A percentile compares a stretch with the other conserved stretches of the same genome.
Evolutionary conservation across 2,329 filamentous ascomycete species (phyloP).

Genomic region (Aspergillus pseudotamarii): DNA sequence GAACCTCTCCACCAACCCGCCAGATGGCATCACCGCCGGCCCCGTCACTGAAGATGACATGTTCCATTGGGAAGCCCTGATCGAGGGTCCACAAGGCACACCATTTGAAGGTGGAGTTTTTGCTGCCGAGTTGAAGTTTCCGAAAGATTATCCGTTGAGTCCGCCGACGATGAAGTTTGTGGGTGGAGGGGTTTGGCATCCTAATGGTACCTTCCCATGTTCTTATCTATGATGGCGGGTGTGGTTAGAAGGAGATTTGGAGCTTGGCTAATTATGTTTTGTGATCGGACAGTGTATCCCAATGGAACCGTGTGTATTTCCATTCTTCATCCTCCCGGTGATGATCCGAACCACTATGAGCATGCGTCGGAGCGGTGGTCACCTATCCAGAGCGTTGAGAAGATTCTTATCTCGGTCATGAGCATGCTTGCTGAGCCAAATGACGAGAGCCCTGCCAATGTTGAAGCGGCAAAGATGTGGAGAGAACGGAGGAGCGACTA

Average conservation of each 20-base stretch:
- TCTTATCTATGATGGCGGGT: slow-evolving; percentile 2
- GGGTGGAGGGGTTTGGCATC: slow-evolving; percentile 86
- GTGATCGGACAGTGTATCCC: slow-evolving; percentile 69
- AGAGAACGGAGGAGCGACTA: slow-evolving; percentile 81
- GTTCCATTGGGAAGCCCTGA: slow-evolving; percentile 93
- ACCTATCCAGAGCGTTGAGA: slow-evolving; percentile 95
- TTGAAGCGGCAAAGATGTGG: slow-evolving; percentile 97
- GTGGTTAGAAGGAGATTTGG: neutral
- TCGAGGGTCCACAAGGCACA: slow-evolving; percentile 92
- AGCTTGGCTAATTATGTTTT: neutral
- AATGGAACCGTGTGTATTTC: slow-evolving; percentile 95
- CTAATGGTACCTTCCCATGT: slow-evolving; percentile 69
- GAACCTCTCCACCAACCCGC: slow-evolving; percentile 87
- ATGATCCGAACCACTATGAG: slow-evolving; percentile 98
- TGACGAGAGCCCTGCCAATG: slow-evolving; percentile 93
- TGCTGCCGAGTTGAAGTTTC: slow-evolving; percentile 91
- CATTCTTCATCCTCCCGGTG: slow-evolving; percentile 94
- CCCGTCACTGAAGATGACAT: slow-evolving; percentile 93
- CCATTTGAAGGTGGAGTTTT: slow-evolving; percentile 97
- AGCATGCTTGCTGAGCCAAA: slow-evolving; percentile 98
- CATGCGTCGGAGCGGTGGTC: slow-evolving; percentile 94
- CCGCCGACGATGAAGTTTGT: slow-evolving; percentile 96
- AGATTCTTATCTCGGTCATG: slow-evolving; percentile 96
- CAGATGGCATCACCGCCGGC: slow-evolving; percentile 96
- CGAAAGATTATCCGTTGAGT: slow-evolving; percentile 93